These are phyloP conservation scores for Geotrichum fermentans DNA, from an alignment of 1,139 yeast species.

Conservation along the genomic window DNA sequence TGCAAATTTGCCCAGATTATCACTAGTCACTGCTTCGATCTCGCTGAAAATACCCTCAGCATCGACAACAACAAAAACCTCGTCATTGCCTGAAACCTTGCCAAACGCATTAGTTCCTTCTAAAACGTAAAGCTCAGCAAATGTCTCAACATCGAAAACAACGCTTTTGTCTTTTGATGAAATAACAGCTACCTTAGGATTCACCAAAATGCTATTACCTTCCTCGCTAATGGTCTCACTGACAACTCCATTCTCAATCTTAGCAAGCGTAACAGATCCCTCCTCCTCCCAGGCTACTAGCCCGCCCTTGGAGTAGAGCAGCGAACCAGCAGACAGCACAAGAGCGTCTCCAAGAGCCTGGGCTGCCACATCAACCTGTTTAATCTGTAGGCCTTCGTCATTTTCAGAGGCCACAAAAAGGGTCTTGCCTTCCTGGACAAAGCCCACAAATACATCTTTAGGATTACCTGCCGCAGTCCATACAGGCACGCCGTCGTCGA, in stretches of 20 bases:
- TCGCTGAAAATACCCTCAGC: neutral
- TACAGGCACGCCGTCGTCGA: constrained; percentile 1
- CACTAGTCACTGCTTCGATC: constrained; percentile 2
- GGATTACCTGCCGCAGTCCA: neutral
- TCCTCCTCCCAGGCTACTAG: constrained; percentile 3
- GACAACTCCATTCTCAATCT: constrained; percentile 12
- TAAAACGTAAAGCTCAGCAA: constrained; percentile 4
- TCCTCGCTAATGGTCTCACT: constrained; percentile 2
- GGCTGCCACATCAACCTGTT: neutral
- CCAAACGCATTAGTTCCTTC: neutral
- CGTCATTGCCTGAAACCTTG: constrained; percentile 8
- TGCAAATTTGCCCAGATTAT: neutral
- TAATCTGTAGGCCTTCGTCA: constrained; percentile 2
- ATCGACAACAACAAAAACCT: constrained; percentile 3
- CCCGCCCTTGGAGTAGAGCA: constrained; percentile 6
- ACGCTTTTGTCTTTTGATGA: neutral
- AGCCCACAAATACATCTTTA: neutral
- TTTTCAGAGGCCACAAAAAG: neutral
- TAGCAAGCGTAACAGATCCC: constrained; percentile 9
- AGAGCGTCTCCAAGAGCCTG: constrained; percentile 1
- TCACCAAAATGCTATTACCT: neutral
- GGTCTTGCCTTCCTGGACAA: neutral
- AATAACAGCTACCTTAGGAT: constrained; percentile 1
- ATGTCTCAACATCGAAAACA: constrained; percentile 7
- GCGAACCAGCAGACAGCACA: neutral